Evolutionary conservation across 768 basidiomycete species (phyloP).

Genomic region (Pholiota microspora): DNA sequence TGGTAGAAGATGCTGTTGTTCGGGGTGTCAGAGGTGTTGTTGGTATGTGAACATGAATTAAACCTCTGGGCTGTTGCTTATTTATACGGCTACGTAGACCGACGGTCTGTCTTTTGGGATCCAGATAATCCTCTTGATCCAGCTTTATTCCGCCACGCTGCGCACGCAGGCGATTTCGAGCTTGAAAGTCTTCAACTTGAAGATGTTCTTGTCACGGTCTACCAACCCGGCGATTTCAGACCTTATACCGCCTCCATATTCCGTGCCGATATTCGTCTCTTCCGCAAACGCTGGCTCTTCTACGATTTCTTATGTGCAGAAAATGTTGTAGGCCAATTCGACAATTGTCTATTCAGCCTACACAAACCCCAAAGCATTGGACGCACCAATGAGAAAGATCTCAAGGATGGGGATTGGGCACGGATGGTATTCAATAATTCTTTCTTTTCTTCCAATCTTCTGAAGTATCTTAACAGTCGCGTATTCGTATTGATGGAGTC

Average conservation of each 20-base stretch:
- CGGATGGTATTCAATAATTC: constrained; percentile 66
- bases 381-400: constrained; percentile 80
- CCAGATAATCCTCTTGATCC: constrained; percentile 80
- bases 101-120: constrained; percentile 85
- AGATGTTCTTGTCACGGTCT: constrained; percentile 90
- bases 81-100: constrained; percentile 53
- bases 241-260: constrained; percentile 94
- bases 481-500: constrained; percentile 95
- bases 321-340: constrained; percentile 94
- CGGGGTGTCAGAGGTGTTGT: constrained; percentile 93
- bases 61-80: neutral
- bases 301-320: constrained; percentile 95
- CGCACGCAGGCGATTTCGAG: constrained; percentile 84
- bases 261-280: constrained; percentile 78
- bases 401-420: constrained; percentile 81
- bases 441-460: neutral
- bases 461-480: constrained; percentile 52
- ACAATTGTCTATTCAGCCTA: constrained; percentile 95
- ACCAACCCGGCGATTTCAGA: constrained; percentile 90
- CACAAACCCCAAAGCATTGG: constrained; percentile 97
- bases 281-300: constrained; percentile 94
- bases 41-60: constrained; percentile 48
- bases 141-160: constrained; percentile 72
- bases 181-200: constrained; percentile 87
- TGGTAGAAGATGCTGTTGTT: constrained; percentile 87